Evolutionary conservation across 177 flowering plant genomes (phyloP).

Genomic region (Vitis hybrid): DNA sequence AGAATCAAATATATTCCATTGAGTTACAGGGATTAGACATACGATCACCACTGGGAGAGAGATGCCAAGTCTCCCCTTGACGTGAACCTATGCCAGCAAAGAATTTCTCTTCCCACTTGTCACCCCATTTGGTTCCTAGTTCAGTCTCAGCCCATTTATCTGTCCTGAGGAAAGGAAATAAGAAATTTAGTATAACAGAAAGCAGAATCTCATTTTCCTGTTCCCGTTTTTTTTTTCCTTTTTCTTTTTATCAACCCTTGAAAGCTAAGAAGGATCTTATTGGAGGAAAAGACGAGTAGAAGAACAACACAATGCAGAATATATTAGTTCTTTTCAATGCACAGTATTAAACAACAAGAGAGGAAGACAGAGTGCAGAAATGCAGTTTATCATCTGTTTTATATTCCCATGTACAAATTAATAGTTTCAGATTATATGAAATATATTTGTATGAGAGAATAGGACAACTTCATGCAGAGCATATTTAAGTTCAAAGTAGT

Average conservation of each 20-base stretch:
- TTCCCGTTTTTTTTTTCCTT: no score
- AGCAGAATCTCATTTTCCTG: not conserved
- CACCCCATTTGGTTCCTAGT: slow-evolving; percentile 98
- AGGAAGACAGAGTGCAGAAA: no score
- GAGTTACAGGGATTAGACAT: slow-evolving; percentile 28
- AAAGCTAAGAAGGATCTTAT: no score
- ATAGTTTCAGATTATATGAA: no score
- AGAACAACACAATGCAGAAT: no score
- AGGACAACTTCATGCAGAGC: not conserved
- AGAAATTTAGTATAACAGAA: slow-evolving; percentile 1
- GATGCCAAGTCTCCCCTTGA: slow-evolving; percentile 99
- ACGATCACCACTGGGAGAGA: slow-evolving; percentile 84
- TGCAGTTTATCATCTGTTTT: no score
- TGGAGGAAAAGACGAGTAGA: no score
- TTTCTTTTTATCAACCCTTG: no score
- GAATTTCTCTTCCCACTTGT: slow-evolving; percentile 98
- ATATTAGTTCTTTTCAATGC: no score
- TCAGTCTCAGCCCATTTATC: slow-evolving; percentile 99
- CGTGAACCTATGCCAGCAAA: slow-evolving; percentile 93
- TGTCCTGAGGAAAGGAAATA: slow-evolving; percentile 60
- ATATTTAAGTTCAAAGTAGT: not conserved
- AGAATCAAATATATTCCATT: not conserved
- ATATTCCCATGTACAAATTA: no score
- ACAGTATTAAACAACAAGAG: no score
- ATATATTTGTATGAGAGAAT: not conserved